Conservation (phyloP, 2,329 filamentous ascomycete species). For the Cadophora malorum region DNA sequence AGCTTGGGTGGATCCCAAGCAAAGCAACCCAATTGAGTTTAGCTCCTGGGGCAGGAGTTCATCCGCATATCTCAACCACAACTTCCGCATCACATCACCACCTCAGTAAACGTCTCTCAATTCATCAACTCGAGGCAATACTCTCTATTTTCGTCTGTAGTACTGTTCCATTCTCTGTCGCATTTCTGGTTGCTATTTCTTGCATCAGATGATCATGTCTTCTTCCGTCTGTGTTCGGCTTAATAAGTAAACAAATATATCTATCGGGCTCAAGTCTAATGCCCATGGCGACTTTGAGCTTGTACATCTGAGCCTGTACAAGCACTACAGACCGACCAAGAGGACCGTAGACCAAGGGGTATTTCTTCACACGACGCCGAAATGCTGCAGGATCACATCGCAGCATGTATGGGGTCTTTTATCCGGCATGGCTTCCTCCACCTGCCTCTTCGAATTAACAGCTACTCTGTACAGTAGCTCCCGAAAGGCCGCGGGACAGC, state of each 20-base stretch:
- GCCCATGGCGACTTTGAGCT: neutral
- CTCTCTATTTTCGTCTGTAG: too few species aligned
- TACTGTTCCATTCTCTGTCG: neutral
- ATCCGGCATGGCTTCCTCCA: conserved; percentile 12
- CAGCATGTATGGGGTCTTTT: conserved; percentile 6
- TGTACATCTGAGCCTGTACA: neutral
- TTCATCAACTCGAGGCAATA: too few species aligned
- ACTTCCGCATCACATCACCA: neutral
- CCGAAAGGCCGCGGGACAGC: neutral
- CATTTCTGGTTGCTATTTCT: neutral
- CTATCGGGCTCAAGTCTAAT: neutral
- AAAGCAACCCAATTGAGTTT: conserved; percentile 7
- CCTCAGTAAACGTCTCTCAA: neutral
- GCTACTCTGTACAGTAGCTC: neutral
- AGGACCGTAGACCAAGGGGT: neutral
- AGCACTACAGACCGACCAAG: neutral
- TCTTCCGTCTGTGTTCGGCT: neutral
- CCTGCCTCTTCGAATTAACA: conserved; percentile 5
- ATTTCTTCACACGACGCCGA: neutral
- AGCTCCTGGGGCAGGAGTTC: neutral
- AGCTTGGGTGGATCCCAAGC: neutral
- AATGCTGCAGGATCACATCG: conserved; percentile 6
- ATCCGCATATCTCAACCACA: neutral
- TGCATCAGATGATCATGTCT: too few species aligned
- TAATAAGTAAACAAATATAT: neutral